These are phyloP conservation scores for Termitomyces eurrhizus DNA, from an alignment of 768 basidiomycete genomes.

Conservation along the genomic window DNA sequence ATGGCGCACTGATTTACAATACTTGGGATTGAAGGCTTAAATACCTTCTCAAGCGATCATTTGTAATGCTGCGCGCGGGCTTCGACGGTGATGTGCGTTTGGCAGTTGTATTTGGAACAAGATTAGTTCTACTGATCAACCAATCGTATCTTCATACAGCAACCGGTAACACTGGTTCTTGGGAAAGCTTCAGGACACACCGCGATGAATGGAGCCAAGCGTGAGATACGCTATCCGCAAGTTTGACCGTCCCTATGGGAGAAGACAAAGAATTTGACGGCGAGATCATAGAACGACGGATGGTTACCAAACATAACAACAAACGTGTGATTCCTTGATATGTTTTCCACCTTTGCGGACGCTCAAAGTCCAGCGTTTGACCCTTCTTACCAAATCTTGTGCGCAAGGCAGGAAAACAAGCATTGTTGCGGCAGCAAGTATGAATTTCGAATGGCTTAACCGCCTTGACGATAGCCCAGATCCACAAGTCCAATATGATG, in stretches of 20 bases:
- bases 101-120: background rate
- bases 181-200: background rate
- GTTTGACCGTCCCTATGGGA: background rate
- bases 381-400: background rate
- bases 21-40: background rate
- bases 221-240: background rate
- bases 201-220: background rate
- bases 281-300: background rate
- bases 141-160: slow-evolving; percentile 4
- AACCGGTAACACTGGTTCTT: background rate
- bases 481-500: background rate
- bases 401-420: background rate
- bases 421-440: background rate
- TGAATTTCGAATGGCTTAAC: background rate
- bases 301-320: too few relatives aligned
- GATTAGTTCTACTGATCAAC: slow-evolving; percentile 3
- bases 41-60: background rate
- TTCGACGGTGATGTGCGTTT: background rate
- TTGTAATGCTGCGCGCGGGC: background rate
- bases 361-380: background rate
- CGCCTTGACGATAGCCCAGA: background rate
- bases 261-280: background rate
- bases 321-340: background rate
- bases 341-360: too few relatives aligned
- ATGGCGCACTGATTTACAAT: slow-evolving; percentile 7